Conservation (phyloP, 2,329 filamentous ascomycete genomes). For the Alternaria gaisen region DNA sequence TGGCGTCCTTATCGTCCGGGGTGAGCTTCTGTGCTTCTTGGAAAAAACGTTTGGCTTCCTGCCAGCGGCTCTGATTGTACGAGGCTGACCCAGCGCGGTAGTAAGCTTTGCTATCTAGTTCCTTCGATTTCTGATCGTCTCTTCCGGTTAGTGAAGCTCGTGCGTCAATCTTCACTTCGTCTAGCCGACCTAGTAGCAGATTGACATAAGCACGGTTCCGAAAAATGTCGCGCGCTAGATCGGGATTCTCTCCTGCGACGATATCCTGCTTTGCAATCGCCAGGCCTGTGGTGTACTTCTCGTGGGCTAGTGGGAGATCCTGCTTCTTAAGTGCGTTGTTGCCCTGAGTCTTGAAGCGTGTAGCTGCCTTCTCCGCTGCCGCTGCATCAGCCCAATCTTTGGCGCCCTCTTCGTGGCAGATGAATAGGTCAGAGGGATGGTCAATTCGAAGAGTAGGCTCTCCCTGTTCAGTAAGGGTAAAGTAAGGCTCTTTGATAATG, state of each 20-base stretch:
- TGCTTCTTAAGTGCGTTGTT: constrained; percentile 41
- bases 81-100: constrained; percentile 58
- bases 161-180: constrained; percentile 45
- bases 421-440: constrained; percentile 61
- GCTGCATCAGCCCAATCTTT: constrained; percentile 36
- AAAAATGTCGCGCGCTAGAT: constrained; percentile 45
- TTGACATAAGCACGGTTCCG: constrained; percentile 49
- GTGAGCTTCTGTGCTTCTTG: constrained; percentile 39
- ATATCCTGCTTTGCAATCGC: constrained; percentile 32
- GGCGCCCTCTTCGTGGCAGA: constrained; percentile 46
- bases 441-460: constrained; percentile 61
- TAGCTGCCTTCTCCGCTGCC: constrained; percentile 42
- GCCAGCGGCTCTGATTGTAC: constrained; percentile 55
- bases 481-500: constrained; percentile 65
- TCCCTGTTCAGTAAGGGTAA: constrained; percentile 55
- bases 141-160: constrained; percentile 35
- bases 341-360: constrained; percentile 49
- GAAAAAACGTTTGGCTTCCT: constrained; percentile 50
- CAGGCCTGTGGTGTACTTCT: constrained; percentile 44
- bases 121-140: constrained; percentile 39
- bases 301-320: constrained; percentile 50
- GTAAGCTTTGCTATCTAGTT: constrained; percentile 54
- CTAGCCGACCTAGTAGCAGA: constrained; percentile 37
- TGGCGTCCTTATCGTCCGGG: constrained; percentile 49
- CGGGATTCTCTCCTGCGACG: constrained; percentile 23